Evolutionary conservation across 495 filamentous ascomycete genomes (phyloP).

Genomic region (Annulohypoxylon moriforme): DNA sequence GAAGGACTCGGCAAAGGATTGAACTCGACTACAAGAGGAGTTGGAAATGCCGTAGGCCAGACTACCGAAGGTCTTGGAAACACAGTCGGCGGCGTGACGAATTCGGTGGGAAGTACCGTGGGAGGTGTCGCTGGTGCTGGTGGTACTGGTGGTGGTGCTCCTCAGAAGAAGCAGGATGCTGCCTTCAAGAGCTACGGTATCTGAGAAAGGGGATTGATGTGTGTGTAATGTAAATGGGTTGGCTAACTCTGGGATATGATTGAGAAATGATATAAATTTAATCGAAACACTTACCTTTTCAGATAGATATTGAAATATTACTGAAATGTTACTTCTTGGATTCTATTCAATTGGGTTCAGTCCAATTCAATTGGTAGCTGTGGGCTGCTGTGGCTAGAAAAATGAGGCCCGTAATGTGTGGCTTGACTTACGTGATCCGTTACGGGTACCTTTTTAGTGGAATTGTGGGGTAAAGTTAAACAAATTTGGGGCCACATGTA

Average conservation of each 20-base stretch:
- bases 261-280: too few species aligned
- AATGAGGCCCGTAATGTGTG: not conserved
- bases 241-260: not conserved
- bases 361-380: not conserved
- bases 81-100: conserved; percentile 43
- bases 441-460: not conserved
- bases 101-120: conserved; percentile 40
- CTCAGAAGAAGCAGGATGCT: conserved; percentile 22
- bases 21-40: conserved; percentile 50
- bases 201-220: conserved; percentile 10
- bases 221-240: not conserved
- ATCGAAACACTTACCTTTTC: too few species aligned
- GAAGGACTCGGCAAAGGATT: conserved; percentile 52
- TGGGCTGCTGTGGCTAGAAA: not conserved
- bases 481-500: not conserved
- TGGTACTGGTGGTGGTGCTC: conserved; percentile 30
- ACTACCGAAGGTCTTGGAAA: conserved; percentile 52
- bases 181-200: conserved; percentile 48
- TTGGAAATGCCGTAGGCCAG: conserved; percentile 51
- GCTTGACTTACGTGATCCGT: not conserved
- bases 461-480: not conserved
- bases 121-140: conserved; percentile 40
- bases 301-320: too few species aligned
- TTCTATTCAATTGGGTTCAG: too few species aligned
- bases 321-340: not conserved